Evolutionary conservation across 2,329 filamentous ascomycete species (phyloP).

Genomic region (Dothideomycetidae sp.): DNA sequence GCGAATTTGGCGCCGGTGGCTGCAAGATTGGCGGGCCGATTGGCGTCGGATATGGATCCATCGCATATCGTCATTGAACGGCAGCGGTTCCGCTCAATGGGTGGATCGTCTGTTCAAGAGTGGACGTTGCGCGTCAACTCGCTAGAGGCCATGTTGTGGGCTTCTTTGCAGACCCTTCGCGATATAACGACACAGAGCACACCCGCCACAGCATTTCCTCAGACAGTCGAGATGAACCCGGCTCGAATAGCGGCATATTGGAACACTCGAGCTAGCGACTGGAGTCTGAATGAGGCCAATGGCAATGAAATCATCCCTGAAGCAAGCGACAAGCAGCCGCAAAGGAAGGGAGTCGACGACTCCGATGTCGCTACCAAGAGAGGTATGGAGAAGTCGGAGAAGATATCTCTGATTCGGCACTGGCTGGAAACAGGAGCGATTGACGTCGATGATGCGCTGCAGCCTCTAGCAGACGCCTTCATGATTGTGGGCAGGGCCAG

Average conservation of each 20-base stretch:
- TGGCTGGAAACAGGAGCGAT: constrained; percentile 31
- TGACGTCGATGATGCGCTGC: constrained; percentile 23
- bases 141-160: constrained; percentile 69
- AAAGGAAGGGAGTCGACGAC: constrained; percentile 8
- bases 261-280: constrained; percentile 23
- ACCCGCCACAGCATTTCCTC: constrained; percentile 1
- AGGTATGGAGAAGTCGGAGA: constrained; percentile 40
- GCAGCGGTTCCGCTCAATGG: constrained; percentile 50
- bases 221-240: constrained; percentile 30
- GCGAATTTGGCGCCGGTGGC: constrained; percentile 19
- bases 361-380: constrained; percentile 16
- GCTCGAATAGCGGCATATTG: constrained; percentile 43
- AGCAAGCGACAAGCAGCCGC: constrained; percentile 8
- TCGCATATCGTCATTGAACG: constrained; percentile 54
- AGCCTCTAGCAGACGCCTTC: constrained; percentile 13
- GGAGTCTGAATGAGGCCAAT: constrained; percentile 12
- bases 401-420: constrained; percentile 47
- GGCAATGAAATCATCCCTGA: constrained; percentile 2
- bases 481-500: constrained; percentile 12
- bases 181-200: not conserved
- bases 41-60: constrained; percentile 37
- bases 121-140: constrained; percentile 76
- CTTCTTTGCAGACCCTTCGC: constrained; percentile 44
- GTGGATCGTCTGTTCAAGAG: constrained; percentile 52
- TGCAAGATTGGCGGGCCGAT: constrained; percentile 42